Conservation (phyloP, 805 yeast genomes). For the Starmerella sp. region DNA sequence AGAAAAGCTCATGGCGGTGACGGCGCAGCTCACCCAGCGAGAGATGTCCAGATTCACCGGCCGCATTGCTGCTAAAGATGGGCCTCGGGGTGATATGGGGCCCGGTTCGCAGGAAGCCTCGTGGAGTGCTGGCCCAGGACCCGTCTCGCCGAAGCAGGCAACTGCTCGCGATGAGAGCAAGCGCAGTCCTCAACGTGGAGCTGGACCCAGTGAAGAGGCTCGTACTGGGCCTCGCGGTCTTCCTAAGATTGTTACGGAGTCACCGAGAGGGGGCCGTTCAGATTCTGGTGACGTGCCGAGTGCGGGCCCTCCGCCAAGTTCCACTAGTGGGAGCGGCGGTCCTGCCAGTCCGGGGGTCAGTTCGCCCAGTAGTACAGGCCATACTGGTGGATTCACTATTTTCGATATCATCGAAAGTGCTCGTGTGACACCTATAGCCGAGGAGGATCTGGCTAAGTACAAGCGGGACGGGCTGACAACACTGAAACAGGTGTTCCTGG, state of each 20-base stretch:
- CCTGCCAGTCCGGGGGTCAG: not conserved
- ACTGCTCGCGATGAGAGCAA: not conserved
- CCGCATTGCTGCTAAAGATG: not conserved
- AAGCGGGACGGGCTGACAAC: slow-evolving; percentile 26
- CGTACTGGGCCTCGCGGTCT: not conserved
- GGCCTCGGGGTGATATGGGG: not conserved
- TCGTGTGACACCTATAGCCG: slow-evolving; percentile 1
- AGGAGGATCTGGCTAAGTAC: slow-evolving; percentile 9
- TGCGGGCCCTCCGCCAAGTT: not conserved
- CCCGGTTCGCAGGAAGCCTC: not conserved
- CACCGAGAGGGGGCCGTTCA: not conserved
- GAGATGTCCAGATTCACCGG: slow-evolving; percentile 6
- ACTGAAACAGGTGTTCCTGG: slow-evolving; percentile 33
- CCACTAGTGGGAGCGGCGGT: not conserved
- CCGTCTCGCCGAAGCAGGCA: not conserved
- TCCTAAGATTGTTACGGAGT: not conserved
- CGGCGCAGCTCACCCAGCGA: slow-evolving; percentile 3
- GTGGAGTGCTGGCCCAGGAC: not conserved
- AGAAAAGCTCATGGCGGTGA: not conserved
- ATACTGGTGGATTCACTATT: not conserved
- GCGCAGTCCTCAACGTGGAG: not conserved
- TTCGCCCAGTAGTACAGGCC: not conserved
- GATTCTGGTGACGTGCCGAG: not conserved
- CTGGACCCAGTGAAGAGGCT: not conserved
- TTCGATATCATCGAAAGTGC: slow-evolving; percentile 24